Evolutionary conservation across 1,139 yeast genomes (phyloP).

Genomic region (Scheffersomyces quercinus): DNA sequence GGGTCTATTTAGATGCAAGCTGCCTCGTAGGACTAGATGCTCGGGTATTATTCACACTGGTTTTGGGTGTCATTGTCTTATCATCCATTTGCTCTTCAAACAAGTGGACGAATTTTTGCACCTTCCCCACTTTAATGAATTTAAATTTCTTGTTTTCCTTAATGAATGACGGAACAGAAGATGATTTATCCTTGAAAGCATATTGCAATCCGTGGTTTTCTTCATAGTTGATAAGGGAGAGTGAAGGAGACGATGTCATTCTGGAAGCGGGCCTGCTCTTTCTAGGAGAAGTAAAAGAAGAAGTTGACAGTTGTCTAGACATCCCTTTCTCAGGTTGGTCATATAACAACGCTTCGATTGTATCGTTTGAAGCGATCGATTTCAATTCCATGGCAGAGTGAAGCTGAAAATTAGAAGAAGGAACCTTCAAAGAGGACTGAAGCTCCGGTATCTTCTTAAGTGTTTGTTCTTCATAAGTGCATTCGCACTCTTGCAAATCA

Average conservation of each 20-base stretch:
- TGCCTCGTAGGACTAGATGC: not conserved
- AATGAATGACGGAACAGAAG: slow-evolving; percentile 40
- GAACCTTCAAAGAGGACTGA: too few species aligned
- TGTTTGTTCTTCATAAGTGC: slow-evolving; percentile 12
- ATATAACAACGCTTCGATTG: not conserved
- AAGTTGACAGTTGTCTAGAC: slow-evolving; percentile 4
- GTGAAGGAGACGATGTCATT: slow-evolving; percentile 21
- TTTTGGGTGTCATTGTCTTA: slow-evolving; percentile 3
- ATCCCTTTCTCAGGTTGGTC: not conserved
- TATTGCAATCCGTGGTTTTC: slow-evolving; percentile 27
- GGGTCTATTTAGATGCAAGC: too few species aligned
- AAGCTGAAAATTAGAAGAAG: slow-evolving; percentile 5
- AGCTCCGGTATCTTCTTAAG: slow-evolving; percentile 4
- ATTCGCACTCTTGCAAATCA: slow-evolving; percentile 13
- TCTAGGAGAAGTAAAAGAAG: slow-evolving; percentile 20
- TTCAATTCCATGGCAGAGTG: not conserved
- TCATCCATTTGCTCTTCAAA: slow-evolving; percentile 37
- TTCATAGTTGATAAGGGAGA: slow-evolving; percentile 22
- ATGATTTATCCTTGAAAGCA: slow-evolving; percentile 31
- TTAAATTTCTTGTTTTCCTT: slow-evolving; percentile 47
- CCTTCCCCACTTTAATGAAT: slow-evolving; percentile 50
- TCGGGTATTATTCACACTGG: slow-evolving; percentile 1
- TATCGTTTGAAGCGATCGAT: not conserved
- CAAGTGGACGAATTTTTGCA: slow-evolving; percentile 47
- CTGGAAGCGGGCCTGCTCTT: slow-evolving; percentile 15